Conservation (phyloP, 306 rosid species). For the Lithocarpus polystachyus region DNA sequence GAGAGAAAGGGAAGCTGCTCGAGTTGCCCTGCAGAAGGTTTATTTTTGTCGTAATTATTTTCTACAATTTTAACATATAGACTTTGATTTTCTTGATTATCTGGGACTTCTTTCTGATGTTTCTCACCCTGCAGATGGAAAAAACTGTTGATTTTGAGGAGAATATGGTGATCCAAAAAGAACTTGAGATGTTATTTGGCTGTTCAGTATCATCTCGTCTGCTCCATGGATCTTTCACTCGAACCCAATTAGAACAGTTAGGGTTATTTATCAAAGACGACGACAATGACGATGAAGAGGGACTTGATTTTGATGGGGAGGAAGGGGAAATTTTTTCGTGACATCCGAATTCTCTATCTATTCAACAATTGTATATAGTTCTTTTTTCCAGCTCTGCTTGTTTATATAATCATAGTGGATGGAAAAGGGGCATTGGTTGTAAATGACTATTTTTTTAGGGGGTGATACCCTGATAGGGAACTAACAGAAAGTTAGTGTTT, state of each 20-base stretch:
- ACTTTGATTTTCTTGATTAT: background rate
- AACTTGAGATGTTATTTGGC: constrained; percentile 66
- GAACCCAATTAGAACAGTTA: constrained; percentile 63
- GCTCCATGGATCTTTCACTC: constrained; percentile 28
- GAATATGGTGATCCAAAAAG: constrained; percentile 53
- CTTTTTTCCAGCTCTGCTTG: constrained; percentile 26
- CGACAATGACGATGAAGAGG: constrained; percentile 57
- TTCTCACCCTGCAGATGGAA: constrained; percentile 43
- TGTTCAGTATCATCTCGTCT: constrained; percentile 27
- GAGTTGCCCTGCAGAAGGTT: constrained; percentile 70
- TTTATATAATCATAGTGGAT: constrained; percentile 16
- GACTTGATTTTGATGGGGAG: constrained; percentile 38
- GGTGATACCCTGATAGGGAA: background rate
- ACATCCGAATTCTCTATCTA: background rate
- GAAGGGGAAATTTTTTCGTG: constrained; percentile 62
- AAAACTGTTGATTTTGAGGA: constrained; percentile 66
- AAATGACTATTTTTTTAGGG: constrained; percentile 25
- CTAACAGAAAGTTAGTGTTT: background rate
- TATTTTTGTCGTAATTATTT: background rate
- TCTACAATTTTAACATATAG: background rate
- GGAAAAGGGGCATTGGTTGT: constrained; percentile 25
- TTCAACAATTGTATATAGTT: background rate
- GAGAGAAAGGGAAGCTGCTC: constrained; percentile 87
- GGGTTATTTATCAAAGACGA: constrained; percentile 83
- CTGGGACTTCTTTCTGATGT: background rate